These are phyloP conservation scores for Termitomyces sp. DNA, from an alignment of 768 basidiomycete species.

Conservation along the genomic window DNA sequence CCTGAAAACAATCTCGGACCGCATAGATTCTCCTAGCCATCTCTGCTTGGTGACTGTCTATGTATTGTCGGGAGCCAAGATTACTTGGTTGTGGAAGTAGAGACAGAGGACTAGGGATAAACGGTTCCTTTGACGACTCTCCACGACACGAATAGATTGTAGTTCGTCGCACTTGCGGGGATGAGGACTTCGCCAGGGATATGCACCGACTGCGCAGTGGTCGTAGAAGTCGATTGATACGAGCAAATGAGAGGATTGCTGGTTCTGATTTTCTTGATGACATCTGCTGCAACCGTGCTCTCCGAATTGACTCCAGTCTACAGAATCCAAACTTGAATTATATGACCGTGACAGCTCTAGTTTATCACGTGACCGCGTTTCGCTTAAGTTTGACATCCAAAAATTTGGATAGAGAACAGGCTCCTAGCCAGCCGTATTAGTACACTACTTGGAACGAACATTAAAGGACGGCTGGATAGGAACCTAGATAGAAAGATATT, in stretches of 20 bases:
- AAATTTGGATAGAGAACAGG: too few species aligned
- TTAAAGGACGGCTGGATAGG: too few species aligned
- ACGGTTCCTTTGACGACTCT: neutral
- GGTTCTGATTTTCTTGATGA: constrained; percentile 5
- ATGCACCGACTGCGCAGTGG: constrained; percentile 18
- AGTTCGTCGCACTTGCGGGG: neutral
- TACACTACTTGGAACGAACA: too few species aligned
- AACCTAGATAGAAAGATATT: too few species aligned
- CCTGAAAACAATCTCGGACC: constrained; percentile 50
- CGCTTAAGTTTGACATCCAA: too few species aligned
- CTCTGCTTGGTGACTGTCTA: constrained; percentile 26
- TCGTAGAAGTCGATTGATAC: constrained; percentile 19
- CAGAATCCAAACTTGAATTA: too few species aligned
- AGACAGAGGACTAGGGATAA: constrained; percentile 23
- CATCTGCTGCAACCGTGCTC: constrained; percentile 6
- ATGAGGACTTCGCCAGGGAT: constrained; percentile 12
- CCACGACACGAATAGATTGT: neutral
- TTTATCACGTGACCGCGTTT: neutral
- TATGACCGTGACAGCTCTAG: neutral
- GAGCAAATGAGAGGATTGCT: constrained; percentile 12
- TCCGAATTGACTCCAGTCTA: too few species aligned
- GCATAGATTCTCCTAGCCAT: constrained; percentile 45
- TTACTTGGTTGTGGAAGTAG: constrained; percentile 32
- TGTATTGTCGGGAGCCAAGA: constrained; percentile 24
- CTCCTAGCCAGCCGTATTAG: too few species aligned